phyloP scores from a whole-genome alignment of 306 rosid genomes.

The Boehmeria nivea region DNA sequence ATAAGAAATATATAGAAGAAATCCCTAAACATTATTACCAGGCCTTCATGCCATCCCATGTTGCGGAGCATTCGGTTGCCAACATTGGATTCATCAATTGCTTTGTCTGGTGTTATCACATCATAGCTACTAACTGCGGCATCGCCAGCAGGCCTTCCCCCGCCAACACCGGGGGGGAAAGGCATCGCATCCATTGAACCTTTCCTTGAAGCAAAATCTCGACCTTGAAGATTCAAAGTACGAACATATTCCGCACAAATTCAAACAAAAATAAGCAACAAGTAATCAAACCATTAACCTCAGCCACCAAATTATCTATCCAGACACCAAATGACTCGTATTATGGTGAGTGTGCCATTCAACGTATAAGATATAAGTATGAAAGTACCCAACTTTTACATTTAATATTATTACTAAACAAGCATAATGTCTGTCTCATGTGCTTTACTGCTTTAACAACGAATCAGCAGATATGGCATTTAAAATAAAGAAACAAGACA shows the following conservation, averaged over 20 bases:
- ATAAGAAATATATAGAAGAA: slow-evolving; percentile 16
- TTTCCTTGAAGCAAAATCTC: slow-evolving; percentile 68
- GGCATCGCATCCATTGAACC: slow-evolving; percentile 85
- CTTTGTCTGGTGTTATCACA: slow-evolving; percentile 86
- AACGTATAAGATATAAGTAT: no score
- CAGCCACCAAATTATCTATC: slow-evolving; percentile 11
- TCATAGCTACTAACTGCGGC: slow-evolving; percentile 53
- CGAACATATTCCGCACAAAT: slow-evolving; percentile 49
- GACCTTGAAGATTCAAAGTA: slow-evolving; percentile 62
- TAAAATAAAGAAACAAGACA: slow-evolving; percentile 5
- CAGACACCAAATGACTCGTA: slow-evolving; percentile 9
- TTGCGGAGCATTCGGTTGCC: slow-evolving; percentile 99
- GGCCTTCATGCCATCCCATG: slow-evolving; percentile 99
- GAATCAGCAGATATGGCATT: slow-evolving; percentile 14
- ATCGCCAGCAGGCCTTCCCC: slow-evolving; percentile 76
- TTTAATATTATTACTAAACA: no score
- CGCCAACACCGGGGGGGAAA: slow-evolving; percentile 99
- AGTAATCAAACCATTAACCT: slow-evolving; percentile 21
- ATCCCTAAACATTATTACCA: no score
- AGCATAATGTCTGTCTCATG: neutral
- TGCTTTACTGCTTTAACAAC: neutral
- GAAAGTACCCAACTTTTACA: no score
- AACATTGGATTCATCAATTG: slow-evolving; percentile 86
- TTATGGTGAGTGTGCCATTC: no score
- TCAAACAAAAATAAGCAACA: slow-evolving; percentile 24